Evolutionary conservation across 2,329 filamentous ascomycete species (phyloP).

Genomic region (Tolypocladium paradoxum): DNA sequence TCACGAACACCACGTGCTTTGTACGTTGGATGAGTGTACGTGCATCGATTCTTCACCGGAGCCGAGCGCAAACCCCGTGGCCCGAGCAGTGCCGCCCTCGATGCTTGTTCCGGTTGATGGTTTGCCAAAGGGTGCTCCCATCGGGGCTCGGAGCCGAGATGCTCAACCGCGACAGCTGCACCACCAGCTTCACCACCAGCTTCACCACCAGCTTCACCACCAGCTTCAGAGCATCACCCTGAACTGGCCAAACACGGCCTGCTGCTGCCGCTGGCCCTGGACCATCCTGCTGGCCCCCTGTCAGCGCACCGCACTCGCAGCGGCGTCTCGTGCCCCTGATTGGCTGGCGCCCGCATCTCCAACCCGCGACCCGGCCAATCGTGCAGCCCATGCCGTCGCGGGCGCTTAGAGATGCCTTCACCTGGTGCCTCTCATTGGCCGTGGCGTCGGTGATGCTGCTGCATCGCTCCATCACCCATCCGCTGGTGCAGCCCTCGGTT

Average conservation of each 20-base stretch:
- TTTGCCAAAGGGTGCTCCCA: background rate
- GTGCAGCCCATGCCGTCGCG: slow-evolving; percentile 11
- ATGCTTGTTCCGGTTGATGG: background rate
- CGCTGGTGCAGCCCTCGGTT: background rate
- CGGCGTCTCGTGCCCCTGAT: slow-evolving; percentile 5
- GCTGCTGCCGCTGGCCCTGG: background rate
- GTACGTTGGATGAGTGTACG: background rate
- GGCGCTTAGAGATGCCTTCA: slow-evolving; percentile 20
- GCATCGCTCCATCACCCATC: slow-evolving; percentile 5
- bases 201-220: too few species aligned
- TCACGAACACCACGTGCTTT: background rate
- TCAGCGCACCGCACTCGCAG: background rate
- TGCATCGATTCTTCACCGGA: background rate
- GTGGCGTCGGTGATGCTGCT: slow-evolving; percentile 2
- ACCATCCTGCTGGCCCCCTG: background rate
- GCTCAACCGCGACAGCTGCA: too few species aligned
- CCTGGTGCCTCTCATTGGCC: slow-evolving; percentile 15
- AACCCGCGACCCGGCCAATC: slow-evolving; percentile 15
- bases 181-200: too few species aligned
- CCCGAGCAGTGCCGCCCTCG: too few species aligned
- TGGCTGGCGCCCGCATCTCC: slow-evolving; percentile 11
- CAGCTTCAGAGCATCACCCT: too few species aligned
- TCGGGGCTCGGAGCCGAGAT: background rate
- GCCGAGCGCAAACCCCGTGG: too few species aligned
- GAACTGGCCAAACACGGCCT: background rate